These are phyloP conservation scores for Abelmoschus esculentus DNA, from an alignment of 345 rosid species.

Conservation along the genomic window DNA sequence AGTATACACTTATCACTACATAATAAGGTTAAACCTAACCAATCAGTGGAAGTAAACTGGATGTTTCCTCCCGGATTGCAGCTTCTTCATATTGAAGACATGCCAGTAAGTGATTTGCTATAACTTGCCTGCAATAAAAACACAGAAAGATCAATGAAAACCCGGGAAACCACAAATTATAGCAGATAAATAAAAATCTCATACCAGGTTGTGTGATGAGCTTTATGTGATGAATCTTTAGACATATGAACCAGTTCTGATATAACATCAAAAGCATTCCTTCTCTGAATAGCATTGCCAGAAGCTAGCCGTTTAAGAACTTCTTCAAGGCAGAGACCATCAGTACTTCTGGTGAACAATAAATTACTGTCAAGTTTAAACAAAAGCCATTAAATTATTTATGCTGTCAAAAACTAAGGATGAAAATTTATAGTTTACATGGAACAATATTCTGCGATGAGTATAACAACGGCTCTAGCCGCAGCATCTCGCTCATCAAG, in stretches of 20 bases:
- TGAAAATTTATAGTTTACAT: slow-evolving; percentile 37
- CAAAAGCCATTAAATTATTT: slow-evolving; percentile 1
- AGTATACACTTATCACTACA: background rate
- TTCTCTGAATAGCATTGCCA: slow-evolving; percentile 51
- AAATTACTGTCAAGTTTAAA: slow-evolving; percentile 26
- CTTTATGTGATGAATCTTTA: slow-evolving; percentile 27
- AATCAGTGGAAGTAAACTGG: slow-evolving; percentile 48
- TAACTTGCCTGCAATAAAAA: slow-evolving; percentile 51
- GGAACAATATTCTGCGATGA: slow-evolving; percentile 68
- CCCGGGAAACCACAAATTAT: slow-evolving; percentile 11
- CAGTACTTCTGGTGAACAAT: slow-evolving; percentile 42
- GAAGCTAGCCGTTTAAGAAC: slow-evolving; percentile 60
- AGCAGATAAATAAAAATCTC: slow-evolving; percentile 9
- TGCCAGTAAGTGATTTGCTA: slow-evolving; percentile 48
- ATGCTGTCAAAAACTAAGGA: background rate
- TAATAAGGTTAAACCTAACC: slow-evolving; percentile 37
- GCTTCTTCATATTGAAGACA: slow-evolving; percentile 55
- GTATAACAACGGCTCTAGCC: slow-evolving; percentile 62
- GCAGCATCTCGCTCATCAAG: slow-evolving; percentile 83
- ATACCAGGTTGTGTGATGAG: slow-evolving; percentile 57
- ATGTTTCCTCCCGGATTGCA: slow-evolving; percentile 41
- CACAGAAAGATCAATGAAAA: slow-evolving; percentile 13
- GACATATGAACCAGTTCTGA: slow-evolving; percentile 47
- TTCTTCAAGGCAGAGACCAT: slow-evolving; percentile 54
- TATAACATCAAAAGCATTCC: slow-evolving; percentile 73